These are phyloP conservation scores for Elongisporangium undulatum DNA, from an alignment of 352 stramenopile genomes.

Conservation along the genomic window DNA sequence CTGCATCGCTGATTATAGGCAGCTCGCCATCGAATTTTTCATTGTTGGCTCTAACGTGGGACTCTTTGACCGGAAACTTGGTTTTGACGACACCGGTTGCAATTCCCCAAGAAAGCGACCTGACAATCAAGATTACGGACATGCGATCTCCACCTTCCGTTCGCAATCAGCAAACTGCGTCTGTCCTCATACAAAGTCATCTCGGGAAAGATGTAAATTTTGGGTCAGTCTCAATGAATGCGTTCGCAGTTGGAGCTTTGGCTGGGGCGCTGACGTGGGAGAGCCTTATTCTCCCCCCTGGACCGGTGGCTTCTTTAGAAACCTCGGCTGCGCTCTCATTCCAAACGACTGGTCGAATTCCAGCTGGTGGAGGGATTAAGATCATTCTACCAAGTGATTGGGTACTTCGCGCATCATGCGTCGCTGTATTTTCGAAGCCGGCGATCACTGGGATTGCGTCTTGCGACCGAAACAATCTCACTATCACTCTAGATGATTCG, in stretches of 20 bases:
- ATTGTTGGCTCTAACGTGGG: constrained; percentile 10
- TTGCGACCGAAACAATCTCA: constrained; percentile 33
- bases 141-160: constrained; percentile 46
- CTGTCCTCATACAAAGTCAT: constrained; percentile 34
- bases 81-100: constrained; percentile 18
- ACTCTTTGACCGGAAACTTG: constrained; percentile 10
- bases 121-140: constrained; percentile 33
- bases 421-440: constrained; percentile 26
- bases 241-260: constrained; percentile 26
- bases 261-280: constrained; percentile 41
- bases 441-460: constrained; percentile 13
- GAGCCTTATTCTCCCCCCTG: constrained; percentile 30
- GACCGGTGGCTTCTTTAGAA: constrained; percentile 42
- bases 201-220: constrained; percentile 41
- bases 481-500: constrained; percentile 25
- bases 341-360: constrained; percentile 33
- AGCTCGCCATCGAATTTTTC: constrained; percentile 1
- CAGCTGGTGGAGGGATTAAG: constrained; percentile 22
- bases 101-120: constrained; percentile 30
- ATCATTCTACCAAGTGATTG: constrained; percentile 44
- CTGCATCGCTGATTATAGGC: constrained; percentile 15
- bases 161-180: constrained; percentile 9
- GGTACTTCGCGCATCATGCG: constrained; percentile 26
- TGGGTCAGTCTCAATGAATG: constrained; percentile 26
- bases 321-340: constrained; percentile 38